Evolutionary conservation across 176 grass and related monocot species (phyloP).

Genomic region (Oryza longistaminata): DNA sequence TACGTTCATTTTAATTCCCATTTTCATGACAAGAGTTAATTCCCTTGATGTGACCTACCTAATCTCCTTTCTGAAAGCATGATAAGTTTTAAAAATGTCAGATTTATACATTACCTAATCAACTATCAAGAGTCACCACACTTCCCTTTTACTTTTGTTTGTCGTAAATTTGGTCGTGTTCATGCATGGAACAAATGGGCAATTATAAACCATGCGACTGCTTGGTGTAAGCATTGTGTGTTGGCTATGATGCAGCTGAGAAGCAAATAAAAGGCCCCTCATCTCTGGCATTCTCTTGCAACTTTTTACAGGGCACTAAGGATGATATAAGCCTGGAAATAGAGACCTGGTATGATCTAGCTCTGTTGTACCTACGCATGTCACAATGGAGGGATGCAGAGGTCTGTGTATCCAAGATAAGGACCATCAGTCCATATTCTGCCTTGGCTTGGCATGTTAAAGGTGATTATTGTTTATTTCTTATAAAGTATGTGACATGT

Average conservation of each 20-base stretch:
- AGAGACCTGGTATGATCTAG: slow-evolving; percentile 92
- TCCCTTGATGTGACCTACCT: not conserved
- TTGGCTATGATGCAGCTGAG: not conserved
- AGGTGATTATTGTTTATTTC: slow-evolving; percentile 56
- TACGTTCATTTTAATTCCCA: slow-evolving; percentile 14
- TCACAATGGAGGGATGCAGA: slow-evolving; percentile 83
- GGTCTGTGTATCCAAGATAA: slow-evolving; percentile 72
- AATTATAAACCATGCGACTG: not conserved
- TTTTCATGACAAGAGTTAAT: slow-evolving; percentile 8
- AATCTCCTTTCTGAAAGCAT: not conserved
- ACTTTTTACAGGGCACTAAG: slow-evolving; percentile 54
- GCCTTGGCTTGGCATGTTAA: slow-evolving; percentile 70
- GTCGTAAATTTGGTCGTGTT: slow-evolving; percentile 8
- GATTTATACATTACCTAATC: not conserved
- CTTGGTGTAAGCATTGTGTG: slow-evolving; percentile 1
- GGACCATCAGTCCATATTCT: slow-evolving; percentile 56
- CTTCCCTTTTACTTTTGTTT: slow-evolving; percentile 18
- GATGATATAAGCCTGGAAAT: slow-evolving; percentile 76
- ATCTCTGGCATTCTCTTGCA: slow-evolving; percentile 27
- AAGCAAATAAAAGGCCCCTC: slow-evolving; percentile 7
- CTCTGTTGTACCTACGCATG: slow-evolving; percentile 84
- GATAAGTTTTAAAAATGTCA: not conserved
- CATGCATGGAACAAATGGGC: not conserved
- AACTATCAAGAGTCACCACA: slow-evolving; percentile 1
- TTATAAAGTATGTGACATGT: not conserved